A percentile compares a stretch with the other conserved stretches of the same genome.
phyloP scores from a whole-genome alignment of 2,329 filamentous ascomycete species.

The Exophiala sideris region DNA sequence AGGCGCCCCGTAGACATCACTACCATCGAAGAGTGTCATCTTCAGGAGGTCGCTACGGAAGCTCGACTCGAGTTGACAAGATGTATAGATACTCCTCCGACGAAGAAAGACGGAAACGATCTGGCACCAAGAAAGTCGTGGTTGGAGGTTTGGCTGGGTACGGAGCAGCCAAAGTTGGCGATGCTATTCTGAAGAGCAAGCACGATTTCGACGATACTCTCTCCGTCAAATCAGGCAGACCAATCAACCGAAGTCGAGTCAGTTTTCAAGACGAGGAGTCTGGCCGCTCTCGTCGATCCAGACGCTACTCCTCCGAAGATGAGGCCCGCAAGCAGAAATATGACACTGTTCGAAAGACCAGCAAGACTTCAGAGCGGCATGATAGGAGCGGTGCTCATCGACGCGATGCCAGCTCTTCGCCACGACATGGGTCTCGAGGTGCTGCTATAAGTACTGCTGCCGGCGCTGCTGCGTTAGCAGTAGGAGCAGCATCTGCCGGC shows the following conservation, averaged over 20 bases:
- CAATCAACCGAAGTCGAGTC: conserved; percentile 33
- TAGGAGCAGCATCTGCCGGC: conserved; percentile 32
- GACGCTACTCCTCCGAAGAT: conserved; percentile 44
- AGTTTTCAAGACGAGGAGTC: conserved; percentile 22
- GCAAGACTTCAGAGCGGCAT: neutral
- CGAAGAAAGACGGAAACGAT: conserved; percentile 43
- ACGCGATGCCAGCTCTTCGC: conserved; percentile 22
- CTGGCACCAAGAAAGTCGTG: conserved; percentile 50
- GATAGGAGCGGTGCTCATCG: conserved; percentile 2
- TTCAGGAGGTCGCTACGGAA: conserved; percentile 35
- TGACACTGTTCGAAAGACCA: conserved; percentile 30
- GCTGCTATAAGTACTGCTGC: conserved; percentile 38
- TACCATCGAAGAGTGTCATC: conserved; percentile 39
- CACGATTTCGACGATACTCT: conserved; percentile 61
- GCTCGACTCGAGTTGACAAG: conserved; percentile 54
- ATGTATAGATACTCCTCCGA: conserved; percentile 57
- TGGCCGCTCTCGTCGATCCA: conserved; percentile 35
- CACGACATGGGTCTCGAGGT: conserved; percentile 23
- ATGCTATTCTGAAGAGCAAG: conserved; percentile 50
- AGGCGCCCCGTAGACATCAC: conserved; percentile 61
- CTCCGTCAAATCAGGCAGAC: conserved; percentile 54
- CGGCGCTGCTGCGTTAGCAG: conserved; percentile 37
- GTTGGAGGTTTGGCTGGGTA: conserved; percentile 53
- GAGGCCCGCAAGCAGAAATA: conserved; percentile 31
- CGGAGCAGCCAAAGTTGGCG: conserved; percentile 51